Evolutionary conservation across 768 basidiomycete genomes (phyloP).

Genomic region (Tremella yokohamensis): DNA sequence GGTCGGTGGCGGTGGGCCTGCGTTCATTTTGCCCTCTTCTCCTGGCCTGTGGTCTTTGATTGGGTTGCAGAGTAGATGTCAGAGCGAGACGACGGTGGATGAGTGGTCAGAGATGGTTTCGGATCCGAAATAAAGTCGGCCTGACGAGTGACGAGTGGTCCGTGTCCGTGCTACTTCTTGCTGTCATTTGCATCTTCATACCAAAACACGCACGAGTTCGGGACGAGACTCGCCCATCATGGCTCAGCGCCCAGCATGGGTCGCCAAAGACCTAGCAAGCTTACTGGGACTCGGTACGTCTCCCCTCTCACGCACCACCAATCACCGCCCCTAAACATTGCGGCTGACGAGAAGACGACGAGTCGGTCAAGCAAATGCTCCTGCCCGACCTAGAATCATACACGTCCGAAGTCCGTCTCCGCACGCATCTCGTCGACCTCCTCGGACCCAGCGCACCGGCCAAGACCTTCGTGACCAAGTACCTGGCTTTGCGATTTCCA

Average conservation of each 20-base stretch:
- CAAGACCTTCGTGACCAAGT: slow-evolving; percentile 37
- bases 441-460: slow-evolving; percentile 38
- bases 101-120: no score
- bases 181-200: no score
- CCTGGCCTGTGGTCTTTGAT: no score
- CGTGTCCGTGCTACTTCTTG: no score
- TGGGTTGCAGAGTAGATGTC: no score
- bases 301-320: not conserved
- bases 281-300: slow-evolving; percentile 8
- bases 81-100: no score
- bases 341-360: slow-evolving; percentile 26
- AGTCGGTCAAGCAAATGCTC: slow-evolving; percentile 39
- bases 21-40: no score
- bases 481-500: slow-evolving; percentile 39
- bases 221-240: not conserved
- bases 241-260: slow-evolving; percentile 6
- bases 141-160: no score
- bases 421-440: slow-evolving; percentile 45
- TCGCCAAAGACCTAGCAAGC: not conserved
- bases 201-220: no score
- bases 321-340: not conserved
- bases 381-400: slow-evolving; percentile 43
- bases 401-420: slow-evolving; percentile 27
- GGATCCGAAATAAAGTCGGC: no score
- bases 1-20: no score